Evolutionary conservation across 2,329 filamentous ascomycete species (phyloP).

Genomic region (Colletotrichum orchidophilum): DNA sequence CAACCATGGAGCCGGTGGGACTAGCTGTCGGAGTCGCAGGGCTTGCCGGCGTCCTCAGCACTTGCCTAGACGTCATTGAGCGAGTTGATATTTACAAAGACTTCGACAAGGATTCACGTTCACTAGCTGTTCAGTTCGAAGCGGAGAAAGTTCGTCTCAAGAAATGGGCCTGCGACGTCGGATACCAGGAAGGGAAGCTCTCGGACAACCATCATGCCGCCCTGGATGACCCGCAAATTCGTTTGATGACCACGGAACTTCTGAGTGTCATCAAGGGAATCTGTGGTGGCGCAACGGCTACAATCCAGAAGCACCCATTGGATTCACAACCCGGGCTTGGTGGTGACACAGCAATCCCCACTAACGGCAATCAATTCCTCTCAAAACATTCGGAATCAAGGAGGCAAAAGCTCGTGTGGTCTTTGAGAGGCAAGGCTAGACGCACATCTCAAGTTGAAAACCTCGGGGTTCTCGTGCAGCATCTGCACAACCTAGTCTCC

Average conservation of each 20-base stretch:
- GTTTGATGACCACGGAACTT: not conserved
- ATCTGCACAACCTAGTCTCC: conserved; percentile 27
- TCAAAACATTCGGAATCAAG: conserved; percentile 4
- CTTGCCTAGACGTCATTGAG: conserved; percentile 36
- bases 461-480: conserved; percentile 20
- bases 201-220: conserved; percentile 20
- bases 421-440: conserved; percentile 26
- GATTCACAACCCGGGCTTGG: not conserved
- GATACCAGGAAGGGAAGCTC: conserved; percentile 16
- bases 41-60: conserved; percentile 36
- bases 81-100: conserved; percentile 32
- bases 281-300: not conserved
- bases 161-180: conserved; percentile 37
- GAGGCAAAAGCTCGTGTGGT: conserved; percentile 26
- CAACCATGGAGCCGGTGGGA: conserved; percentile 34
- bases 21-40: conserved; percentile 34
- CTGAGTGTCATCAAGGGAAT: conserved; percentile 15
- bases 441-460: conserved; percentile 18
- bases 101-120: conserved; percentile 28
- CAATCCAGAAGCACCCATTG: not conserved
- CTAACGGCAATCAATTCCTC: not conserved
- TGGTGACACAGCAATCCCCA: not conserved
- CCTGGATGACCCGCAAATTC: conserved; percentile 21
- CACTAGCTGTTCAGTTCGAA: conserved; percentile 28
- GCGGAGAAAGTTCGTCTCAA: conserved; percentile 33